Conservation (phyloP, 1,284 basidiomycete species). For the Ganoderma lingzhi region DNA sequence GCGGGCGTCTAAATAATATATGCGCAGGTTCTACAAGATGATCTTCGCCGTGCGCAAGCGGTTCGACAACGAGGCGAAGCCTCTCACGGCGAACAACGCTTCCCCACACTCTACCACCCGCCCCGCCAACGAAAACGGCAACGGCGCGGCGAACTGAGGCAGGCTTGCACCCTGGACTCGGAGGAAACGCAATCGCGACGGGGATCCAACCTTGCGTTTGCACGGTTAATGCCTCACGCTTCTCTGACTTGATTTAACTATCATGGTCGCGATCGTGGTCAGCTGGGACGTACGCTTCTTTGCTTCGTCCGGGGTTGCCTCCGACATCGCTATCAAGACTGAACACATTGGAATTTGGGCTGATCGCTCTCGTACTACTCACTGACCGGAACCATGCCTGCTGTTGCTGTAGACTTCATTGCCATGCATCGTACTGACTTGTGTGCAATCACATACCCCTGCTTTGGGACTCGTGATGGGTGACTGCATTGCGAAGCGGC, state of each 20-base stretch:
- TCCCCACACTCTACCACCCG: not conserved
- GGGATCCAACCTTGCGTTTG: not conserved
- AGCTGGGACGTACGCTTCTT: not conserved
- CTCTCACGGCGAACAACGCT: constrained; percentile 17
- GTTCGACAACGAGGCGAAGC: constrained; percentile 46
- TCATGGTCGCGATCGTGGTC: not conserved
- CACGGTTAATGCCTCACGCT: not conserved
- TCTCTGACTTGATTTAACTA: not conserved
- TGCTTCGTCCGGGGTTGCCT: not conserved
- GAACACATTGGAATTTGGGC: constrained; percentile 5
- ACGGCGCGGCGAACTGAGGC: not conserved
- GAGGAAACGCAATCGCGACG: not conserved
- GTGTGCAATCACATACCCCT: constrained; percentile 3
- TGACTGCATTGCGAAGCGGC: not conserved
- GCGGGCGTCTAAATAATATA: not conserved
- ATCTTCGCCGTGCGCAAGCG: constrained; percentile 63
- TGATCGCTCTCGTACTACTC: constrained; percentile 16
- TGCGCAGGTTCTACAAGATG: constrained; percentile 72
- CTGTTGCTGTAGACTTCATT: constrained; percentile 4
- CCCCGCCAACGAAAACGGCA: constrained; percentile 9
- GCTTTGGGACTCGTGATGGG: not conserved
- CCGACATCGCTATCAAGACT: not conserved
- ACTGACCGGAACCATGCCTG: not conserved
- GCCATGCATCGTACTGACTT: not conserved
- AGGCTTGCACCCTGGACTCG: too few relatives aligned